Base-by-base conservation (phyloP, 2,329 filamentous ascomycete genomes). In the Zymoseptoria crescenta region DNA sequence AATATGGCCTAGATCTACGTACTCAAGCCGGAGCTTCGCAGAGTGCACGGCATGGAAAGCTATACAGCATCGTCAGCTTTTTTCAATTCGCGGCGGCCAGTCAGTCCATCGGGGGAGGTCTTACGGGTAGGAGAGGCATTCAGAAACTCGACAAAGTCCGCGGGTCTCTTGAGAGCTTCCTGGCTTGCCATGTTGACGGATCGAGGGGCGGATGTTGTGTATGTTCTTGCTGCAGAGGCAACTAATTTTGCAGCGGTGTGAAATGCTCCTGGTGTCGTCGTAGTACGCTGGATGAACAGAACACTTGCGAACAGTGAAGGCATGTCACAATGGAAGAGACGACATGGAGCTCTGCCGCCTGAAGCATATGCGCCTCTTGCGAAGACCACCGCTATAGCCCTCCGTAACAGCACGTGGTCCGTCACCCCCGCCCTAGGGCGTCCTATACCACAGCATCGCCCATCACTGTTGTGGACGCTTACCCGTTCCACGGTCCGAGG, bases 1-100 rank as follows among this genome's bases (percentile, higher is more conserved):
- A n/a, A 6, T n/a, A 3, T 16, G 35, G 5, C n/a, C 35, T 45
- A 16, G 2, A 45, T 16, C 5, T 16, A 45, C 35, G 16, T 45
- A 45, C 67, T 88, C 83, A 56, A 99, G 83, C 57, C 88, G 87
- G 64, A 85, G 77, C 68, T 87, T 87, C 65, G 91, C 84, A 54
- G 87, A 88, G 58, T 86, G 85, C 59, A 96, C 92, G 62, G 92
- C 93, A 79, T 99, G 94, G 77, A 96, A 99, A 59, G 94, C 92
- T 96, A 59, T 30, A 52, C 29, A 57, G 24, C 8, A 20, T 20
- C 10, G 30, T 66, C 54, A 64, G 60, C 19, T 19, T 48, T 10
- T 10, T 7, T 41, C 54, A 53, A 30, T 21, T 50, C 54, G 45
- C 35, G 19, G 19, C 52, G 2, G 53, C 27, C 30, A 30, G 8